A percentile compares a stretch with the other conserved stretches of the same genome.
Evolutionary conservation across 331 rosid species (phyloP).

Genomic region (Cydonia oblonga): DNA sequence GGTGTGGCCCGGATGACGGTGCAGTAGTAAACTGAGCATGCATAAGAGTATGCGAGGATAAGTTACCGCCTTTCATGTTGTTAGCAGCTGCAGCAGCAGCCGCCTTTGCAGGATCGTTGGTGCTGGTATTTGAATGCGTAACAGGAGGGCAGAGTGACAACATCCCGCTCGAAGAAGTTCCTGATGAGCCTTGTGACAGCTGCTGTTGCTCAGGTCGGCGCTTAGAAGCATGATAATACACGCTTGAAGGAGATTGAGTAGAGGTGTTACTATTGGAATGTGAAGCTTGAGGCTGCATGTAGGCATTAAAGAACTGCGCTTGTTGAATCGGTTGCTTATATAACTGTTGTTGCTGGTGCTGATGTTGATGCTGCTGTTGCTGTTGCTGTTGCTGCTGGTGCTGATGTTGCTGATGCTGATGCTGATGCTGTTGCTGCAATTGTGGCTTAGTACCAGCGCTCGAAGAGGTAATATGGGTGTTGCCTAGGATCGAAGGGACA

Average conservation of each 20-base stretch:
- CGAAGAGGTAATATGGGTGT: slow-evolving; percentile 45
- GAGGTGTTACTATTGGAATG: slow-evolving; percentile 43
- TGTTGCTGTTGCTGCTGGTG: slow-evolving; percentile 17
- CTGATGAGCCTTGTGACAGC: slow-evolving; percentile 40
- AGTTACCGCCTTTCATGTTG: slow-evolving; percentile 43
- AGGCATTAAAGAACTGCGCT: slow-evolving; percentile 42
- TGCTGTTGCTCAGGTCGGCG: slow-evolving; percentile 67
- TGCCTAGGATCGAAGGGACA: slow-evolving; percentile 58
- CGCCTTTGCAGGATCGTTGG: slow-evolving; percentile 45
- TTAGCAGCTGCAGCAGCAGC: slow-evolving; percentile 28
- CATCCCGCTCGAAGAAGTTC: slow-evolving; percentile 52
- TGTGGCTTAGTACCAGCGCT: slow-evolving; percentile 41
- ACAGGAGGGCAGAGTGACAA: slow-evolving; percentile 37
- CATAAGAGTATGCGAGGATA: slow-evolving; percentile 50
- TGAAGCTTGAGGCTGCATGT: slow-evolving; percentile 40
- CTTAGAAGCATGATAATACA: slow-evolving; percentile 35
- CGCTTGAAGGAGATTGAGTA: slow-evolving; percentile 30
- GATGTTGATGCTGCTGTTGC: slow-evolving; percentile 17
- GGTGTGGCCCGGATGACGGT: slow-evolving; percentile 61
- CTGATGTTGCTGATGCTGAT: slow-evolving; percentile 15
- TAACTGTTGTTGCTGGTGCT: slow-evolving; percentile 2
- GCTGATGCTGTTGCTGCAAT: slow-evolving; percentile 29
- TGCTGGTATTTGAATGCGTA: slow-evolving; percentile 18
- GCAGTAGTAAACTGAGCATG: slow-evolving; percentile 54
- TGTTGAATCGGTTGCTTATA: slow-evolving; percentile 57